These are phyloP conservation scores for Cephaloascus fragrans DNA, from an alignment of 805 yeast species.

Conservation along the genomic window DNA sequence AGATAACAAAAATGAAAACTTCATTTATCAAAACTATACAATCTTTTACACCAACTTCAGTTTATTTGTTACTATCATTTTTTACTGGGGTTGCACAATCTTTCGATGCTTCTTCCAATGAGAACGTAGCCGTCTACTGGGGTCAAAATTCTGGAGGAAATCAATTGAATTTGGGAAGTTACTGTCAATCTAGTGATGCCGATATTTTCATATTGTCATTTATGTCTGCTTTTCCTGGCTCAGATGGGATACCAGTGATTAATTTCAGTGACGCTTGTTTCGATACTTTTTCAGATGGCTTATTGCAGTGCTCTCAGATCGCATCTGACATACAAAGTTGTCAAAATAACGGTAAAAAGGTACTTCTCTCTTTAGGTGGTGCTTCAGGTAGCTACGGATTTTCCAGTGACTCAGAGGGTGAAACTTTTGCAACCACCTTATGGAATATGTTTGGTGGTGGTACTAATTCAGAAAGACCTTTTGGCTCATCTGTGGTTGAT, in stretches of 20 bases:
- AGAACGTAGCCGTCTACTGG: constrained; percentile 78
- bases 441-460: constrained; percentile 9
- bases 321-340: constrained; percentile 65
- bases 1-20: no score
- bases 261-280: constrained; percentile 50
- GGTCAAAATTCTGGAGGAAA: constrained; percentile 62
- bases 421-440: constrained; percentile 32
- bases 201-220: constrained; percentile 71
- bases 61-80: no score
- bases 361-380: constrained; percentile 64
- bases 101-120: constrained; percentile 27
- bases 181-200: constrained; percentile 61
- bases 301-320: constrained; percentile 24
- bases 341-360: constrained; percentile 70
- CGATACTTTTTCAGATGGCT: constrained; percentile 29
- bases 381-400: constrained; percentile 50
- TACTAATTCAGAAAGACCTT: constrained; percentile 30
- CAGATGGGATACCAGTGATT: constrained; percentile 26
- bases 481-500: constrained; percentile 69
- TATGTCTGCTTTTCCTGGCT: constrained; percentile 47
- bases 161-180: constrained; percentile 30
- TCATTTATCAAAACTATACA: no score
- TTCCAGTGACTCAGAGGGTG: constrained; percentile 40
- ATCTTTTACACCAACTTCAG: no score
- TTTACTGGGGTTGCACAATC: no score